Percentiles rank a stretch among this genome's conserved stretches.
Evolutionary conservation across 768 basidiomycete species (phyloP).

Genomic region (Phanerodontia chrysosporium): DNA sequence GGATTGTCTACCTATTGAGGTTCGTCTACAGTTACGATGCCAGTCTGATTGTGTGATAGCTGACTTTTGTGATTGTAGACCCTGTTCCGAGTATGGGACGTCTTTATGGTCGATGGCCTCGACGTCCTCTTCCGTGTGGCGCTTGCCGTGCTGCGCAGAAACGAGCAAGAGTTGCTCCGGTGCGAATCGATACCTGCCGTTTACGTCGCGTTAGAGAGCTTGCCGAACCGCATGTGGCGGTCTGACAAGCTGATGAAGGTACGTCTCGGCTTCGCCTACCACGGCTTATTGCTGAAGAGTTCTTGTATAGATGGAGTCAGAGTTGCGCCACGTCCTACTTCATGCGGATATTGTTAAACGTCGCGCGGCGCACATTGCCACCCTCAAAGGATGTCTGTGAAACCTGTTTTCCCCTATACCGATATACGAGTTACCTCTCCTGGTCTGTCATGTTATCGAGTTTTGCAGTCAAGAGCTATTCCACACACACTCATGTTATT

Average conservation of each 20-base stretch:
- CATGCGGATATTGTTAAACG: constrained; percentile 55
- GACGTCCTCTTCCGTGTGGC: constrained; percentile 91
- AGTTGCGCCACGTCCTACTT: constrained; percentile 47
- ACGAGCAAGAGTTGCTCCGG: constrained; percentile 77
- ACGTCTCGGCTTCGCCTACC: constrained; percentile 17
- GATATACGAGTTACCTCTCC: background rate
- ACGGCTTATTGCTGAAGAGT: background rate
- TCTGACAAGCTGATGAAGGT: constrained; percentile 89
- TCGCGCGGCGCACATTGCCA: constrained; percentile 45
- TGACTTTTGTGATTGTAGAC: constrained; percentile 63
- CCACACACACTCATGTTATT: background rate
- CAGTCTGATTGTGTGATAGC: no score
- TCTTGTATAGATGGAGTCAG: constrained; percentile 26
- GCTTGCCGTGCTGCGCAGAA: constrained; percentile 77
- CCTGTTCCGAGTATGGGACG: constrained; percentile 92
- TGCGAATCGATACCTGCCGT: constrained; percentile 86
- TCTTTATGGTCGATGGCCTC: constrained; percentile 89
- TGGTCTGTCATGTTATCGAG: background rate
- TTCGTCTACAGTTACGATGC: no score
- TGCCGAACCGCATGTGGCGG: constrained; percentile 93
- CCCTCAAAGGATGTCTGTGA: constrained; percentile 14
- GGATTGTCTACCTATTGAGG: constrained; percentile 93
- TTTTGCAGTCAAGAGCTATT: background rate
- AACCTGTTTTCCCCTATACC: background rate
- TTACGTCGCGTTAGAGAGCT: constrained; percentile 83